Evolutionary conservation across 1,139 yeast genomes (phyloP).

Genomic region (Suhomyces maxii): DNA sequence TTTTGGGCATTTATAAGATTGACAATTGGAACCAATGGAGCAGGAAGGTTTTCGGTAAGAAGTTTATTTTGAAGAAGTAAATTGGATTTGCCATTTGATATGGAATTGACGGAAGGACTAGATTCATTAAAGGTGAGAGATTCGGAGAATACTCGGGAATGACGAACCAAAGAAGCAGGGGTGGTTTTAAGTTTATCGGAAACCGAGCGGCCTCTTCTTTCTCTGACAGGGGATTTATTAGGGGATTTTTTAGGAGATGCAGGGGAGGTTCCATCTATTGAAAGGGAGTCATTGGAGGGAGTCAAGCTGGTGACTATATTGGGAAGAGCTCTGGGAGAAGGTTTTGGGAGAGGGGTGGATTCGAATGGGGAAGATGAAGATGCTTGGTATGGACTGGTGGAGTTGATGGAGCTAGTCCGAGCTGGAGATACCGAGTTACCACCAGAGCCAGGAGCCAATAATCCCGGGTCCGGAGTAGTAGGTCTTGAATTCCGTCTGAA

Average conservation of each 20-base stretch:
- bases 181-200: conserved; percentile 35
- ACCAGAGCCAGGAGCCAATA: not conserved
- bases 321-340: not conserved
- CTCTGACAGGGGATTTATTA: conserved; percentile 13
- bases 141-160: conserved; percentile 30
- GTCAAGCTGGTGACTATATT: not conserved
- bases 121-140: conserved; percentile 11
- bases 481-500: conserved; percentile 2
- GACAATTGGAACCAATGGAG: conserved; percentile 44
- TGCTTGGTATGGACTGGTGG: not conserved
- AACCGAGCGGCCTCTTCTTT: conserved; percentile 11
- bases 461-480: not conserved
- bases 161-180: conserved; percentile 43
- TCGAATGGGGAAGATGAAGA: not conserved
- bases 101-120: conserved; percentile 7
- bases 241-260: conserved; percentile 6
- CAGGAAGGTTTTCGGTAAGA: conserved; percentile 32
- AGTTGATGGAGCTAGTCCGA: conserved; percentile 1
- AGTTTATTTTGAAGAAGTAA: conserved; percentile 20
- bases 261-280: conserved; percentile 5
- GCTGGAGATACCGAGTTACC: not conserved
- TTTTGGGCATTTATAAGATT: conserved; percentile 44
- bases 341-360: not conserved
- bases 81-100: conserved; percentile 4
- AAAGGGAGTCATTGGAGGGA: conserved; percentile 4